phyloP scores from a whole-genome alignment of 202 grass and related monocot genomes.

The Zizania palustris region DNA sequence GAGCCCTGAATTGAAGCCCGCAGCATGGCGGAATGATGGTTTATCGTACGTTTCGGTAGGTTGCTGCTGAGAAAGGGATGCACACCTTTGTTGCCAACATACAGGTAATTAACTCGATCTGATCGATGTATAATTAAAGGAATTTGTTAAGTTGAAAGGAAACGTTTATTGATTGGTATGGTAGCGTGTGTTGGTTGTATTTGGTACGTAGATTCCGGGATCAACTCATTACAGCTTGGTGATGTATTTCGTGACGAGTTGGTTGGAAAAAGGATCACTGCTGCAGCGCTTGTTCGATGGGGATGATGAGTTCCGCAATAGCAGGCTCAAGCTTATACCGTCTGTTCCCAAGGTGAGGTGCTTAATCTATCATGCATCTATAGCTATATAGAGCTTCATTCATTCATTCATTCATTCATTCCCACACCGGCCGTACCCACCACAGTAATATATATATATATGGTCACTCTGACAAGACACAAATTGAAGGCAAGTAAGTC shows the following conservation, averaged over 20 bases:
- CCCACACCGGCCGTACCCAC: no score
- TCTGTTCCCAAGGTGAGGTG: conserved; percentile 93
- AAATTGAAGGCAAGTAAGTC: not conserved
- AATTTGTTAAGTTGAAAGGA: not conserved
- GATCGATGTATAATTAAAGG: no score
- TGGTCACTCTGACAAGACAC: not conserved
- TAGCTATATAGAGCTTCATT: no score
- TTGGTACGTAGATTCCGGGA: conserved; percentile 64
- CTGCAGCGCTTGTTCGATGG: conserved; percentile 95
- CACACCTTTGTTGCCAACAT: conserved; percentile 80
- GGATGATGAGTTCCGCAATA: conserved; percentile 92
- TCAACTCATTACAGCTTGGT: conserved; percentile 94
- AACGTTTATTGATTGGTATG: not conserved
- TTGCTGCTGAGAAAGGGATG: conserved; percentile 86
- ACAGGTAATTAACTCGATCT: conserved; percentile 62
- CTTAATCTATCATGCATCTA: no score
- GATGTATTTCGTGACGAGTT: conserved; percentile 74
- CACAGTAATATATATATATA: not conserved
- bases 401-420: no score
- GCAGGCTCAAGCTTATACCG: conserved; percentile 89
- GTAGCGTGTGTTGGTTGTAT: not conserved
- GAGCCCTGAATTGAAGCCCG: not conserved
- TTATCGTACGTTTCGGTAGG: conserved; percentile 45
- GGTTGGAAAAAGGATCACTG: conserved; percentile 68
- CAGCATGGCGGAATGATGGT: not conserved